A percentile compares a stretch with the other conserved stretches of the same genome.
phyloP scores from a whole-genome alignment of 2,329 filamentous ascomycete species.

The Ophiostoma triangulosporum region DNA sequence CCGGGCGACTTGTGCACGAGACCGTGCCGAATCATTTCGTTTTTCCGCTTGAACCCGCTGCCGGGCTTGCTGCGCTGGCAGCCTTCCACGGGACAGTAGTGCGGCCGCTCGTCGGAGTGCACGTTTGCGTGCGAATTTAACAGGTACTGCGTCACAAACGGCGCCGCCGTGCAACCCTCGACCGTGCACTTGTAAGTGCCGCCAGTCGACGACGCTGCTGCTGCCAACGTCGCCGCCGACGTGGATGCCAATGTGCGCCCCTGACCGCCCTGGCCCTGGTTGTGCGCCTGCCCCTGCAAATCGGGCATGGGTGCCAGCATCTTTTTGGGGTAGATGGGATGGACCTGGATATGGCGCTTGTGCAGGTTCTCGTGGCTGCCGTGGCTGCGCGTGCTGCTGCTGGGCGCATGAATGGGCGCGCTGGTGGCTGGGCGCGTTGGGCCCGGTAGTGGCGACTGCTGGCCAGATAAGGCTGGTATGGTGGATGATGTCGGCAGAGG shows the following conservation, averaged over 20 bases:
- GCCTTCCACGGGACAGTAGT: constrained; percentile 49
- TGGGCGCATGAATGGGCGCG: neutral
- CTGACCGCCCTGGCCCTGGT: neutral
- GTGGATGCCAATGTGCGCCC: neutral
- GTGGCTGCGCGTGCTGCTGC: neutral
- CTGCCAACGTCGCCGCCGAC: neutral
- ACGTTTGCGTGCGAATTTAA: constrained; percentile 69
- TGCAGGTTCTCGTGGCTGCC: neutral
- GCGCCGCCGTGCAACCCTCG: constrained; percentile 52
- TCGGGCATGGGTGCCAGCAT: neutral
- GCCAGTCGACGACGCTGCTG: constrained; percentile 7
- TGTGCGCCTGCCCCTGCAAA: neutral
- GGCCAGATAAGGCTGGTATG: neutral
- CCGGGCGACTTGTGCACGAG: constrained; percentile 89
- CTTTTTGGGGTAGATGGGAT: neutral
- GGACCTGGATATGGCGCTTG: neutral
- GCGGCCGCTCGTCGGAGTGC: constrained; percentile 50
- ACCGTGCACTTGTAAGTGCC: constrained; percentile 45
- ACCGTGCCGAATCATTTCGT: constrained; percentile 63
- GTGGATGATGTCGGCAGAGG: neutral
- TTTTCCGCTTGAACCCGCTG: constrained; percentile 58
- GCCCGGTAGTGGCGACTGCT: neutral
- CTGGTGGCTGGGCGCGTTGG: neutral
- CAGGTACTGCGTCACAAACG: constrained; percentile 66
- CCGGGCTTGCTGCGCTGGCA: constrained; percentile 51